Conservation (phyloP, 768 basidiomycete species). For the Pleurotus djamor region DNA sequence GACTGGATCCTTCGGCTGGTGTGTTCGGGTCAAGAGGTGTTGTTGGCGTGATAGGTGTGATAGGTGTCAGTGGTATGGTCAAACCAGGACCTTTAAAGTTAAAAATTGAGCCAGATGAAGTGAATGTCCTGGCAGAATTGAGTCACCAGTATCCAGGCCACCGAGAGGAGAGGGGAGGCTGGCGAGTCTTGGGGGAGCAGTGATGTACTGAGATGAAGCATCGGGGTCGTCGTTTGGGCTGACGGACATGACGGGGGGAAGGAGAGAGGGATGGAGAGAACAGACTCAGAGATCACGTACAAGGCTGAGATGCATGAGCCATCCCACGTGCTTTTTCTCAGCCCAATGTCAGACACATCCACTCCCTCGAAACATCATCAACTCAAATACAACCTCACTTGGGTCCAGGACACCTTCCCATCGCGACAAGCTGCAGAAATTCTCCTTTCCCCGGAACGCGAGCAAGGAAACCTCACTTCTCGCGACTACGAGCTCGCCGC, state of each 20-base stretch:
- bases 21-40: constrained; percentile 16
- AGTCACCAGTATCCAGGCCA: constrained; percentile 20
- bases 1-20: constrained; percentile 32
- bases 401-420: constrained; percentile 42
- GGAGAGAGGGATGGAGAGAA: background rate
- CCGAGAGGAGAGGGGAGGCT: constrained; percentile 3
- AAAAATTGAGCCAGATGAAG: constrained; percentile 3
- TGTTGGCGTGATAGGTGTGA: constrained; percentile 33
- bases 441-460: constrained; percentile 52
- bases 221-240: constrained; percentile 1
- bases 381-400: constrained; percentile 13
- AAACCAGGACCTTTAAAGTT: constrained; percentile 16
- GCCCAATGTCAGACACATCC: background rate
- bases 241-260: background rate
- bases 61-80: constrained; percentile 23
- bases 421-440: constrained; percentile 36
- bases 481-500: constrained; percentile 58
- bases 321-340: background rate
- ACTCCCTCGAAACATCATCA: background rate
- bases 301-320: background rate
- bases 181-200: constrained; percentile 1
- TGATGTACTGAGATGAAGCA: constrained; percentile 4
- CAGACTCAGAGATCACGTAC: background rate
- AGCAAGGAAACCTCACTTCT: constrained; percentile 43
- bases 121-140: constrained; percentile 8